Conservation (phyloP, 2,329 filamentous ascomycete species). For the Ascochyta clinopodiicola region DNA sequence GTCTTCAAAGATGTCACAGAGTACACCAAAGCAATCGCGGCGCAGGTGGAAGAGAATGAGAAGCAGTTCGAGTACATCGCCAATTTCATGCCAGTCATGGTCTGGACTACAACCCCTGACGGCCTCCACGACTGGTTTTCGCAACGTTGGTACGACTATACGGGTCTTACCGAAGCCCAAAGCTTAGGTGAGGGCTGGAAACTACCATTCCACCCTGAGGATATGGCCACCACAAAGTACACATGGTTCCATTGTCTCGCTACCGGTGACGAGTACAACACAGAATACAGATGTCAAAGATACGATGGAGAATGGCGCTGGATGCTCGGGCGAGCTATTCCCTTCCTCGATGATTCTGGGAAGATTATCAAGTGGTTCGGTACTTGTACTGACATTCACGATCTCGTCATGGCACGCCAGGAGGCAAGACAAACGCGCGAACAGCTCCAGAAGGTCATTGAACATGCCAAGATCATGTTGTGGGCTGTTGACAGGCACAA, state of each 20-base stretch:
- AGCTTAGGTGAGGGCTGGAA: conserved; percentile 70
- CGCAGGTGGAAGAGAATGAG: conserved; percentile 74
- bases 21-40: conserved; percentile 71
- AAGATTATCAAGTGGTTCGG: conserved; percentile 81
- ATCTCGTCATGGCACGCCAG: conserved; percentile 72
- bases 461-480: conserved; percentile 76
- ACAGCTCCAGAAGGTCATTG: conserved; percentile 74
- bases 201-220: conserved; percentile 72
- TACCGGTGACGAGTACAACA: conserved; percentile 70
- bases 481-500: conserved; percentile 72
- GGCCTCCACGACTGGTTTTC: conserved; percentile 77
- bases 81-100: conserved; percentile 64
- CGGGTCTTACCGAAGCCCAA: conserved; percentile 66
- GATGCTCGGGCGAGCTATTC: conserved; percentile 77
- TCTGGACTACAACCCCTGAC: conserved; percentile 75
- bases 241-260: conserved; percentile 68
- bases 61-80: conserved; percentile 77
- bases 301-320: conserved; percentile 76
- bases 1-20: conserved; percentile 75
- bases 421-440: conserved; percentile 71
- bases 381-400: conserved; percentile 80
- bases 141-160: conserved; percentile 80
- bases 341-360: conserved; percentile 70
- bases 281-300: conserved; percentile 73
- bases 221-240: conserved; percentile 62